A percentile compares a stretch with the other conserved stretches of the same genome.
phyloP scores from a whole-genome alignment of 2,329 filamentous ascomycete genomes.

The Fusarium sp. region DNA sequence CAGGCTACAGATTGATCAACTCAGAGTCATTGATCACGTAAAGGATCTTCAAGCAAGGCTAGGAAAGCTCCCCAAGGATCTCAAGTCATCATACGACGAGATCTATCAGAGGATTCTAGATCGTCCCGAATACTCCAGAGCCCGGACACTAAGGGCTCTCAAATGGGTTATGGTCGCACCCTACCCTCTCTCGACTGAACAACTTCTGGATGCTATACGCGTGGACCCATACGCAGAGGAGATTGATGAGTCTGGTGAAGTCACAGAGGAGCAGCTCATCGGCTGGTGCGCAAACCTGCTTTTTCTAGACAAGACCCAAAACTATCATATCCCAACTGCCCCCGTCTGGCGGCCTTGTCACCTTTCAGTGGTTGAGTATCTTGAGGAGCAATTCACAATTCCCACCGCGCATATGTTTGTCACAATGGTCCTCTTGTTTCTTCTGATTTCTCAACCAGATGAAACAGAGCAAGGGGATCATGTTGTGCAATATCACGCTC shows the following conservation, averaged over 20 bases:
- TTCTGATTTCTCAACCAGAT: neutral
- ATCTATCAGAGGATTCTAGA: neutral
- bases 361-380: neutral
- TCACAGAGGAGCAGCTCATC: neutral
- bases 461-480: too few relatives aligned
- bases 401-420: neutral
- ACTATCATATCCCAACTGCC: neutral
- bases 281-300: neutral
- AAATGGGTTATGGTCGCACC: neutral
- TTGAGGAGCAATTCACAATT: neutral
- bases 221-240: neutral
- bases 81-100: neutral
- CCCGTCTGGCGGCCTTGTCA: neutral
- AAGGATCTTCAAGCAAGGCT: neutral
- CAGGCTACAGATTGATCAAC: neutral
- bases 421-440: neutral
- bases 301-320: neutral
- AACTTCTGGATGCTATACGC: neutral
- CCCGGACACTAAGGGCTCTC: neutral
- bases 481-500: neutral
- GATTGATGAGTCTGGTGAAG: neutral
- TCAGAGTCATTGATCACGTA: neutral
- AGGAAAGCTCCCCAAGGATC: neutral
- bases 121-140: neutral
- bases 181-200: neutral